Evolutionary conservation across 1,284 basidiomycete species (phyloP).

Genomic region (Rhizopogon hawkerae): DNA sequence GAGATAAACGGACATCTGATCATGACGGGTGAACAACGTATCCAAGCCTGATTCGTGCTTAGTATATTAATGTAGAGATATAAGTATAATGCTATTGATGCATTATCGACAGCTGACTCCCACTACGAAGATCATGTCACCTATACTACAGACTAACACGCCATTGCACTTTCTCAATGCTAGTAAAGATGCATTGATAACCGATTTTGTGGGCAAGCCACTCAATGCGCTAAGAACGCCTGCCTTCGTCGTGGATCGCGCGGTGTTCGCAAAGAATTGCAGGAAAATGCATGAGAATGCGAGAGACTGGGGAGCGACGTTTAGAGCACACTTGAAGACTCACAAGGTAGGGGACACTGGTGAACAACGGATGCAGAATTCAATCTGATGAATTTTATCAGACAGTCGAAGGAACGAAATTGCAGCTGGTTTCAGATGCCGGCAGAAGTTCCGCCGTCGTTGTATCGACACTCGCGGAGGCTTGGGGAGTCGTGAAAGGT

Average conservation of each 20-base stretch:
- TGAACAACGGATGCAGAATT: neutral
- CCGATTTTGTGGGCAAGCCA: constrained; percentile 53
- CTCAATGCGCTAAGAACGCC: constrained; percentile 65
- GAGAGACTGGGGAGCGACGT: constrained; percentile 55
- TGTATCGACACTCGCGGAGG: constrained; percentile 76
- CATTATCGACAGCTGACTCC: neutral
- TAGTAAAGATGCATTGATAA: constrained; percentile 46
- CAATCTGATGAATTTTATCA: constrained; percentile 24
- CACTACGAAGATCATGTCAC: constrained; percentile 14
- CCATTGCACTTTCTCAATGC: constrained; percentile 38
- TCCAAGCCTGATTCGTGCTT: neutral
- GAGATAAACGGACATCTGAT: neutral
- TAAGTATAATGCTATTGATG: neutral
- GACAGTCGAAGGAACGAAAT: constrained; percentile 64
- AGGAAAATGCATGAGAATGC: constrained; percentile 61
- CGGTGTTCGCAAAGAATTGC: constrained; percentile 65
- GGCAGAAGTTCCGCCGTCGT: constrained; percentile 54
- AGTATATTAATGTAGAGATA: neutral
- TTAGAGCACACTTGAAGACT: constrained; percentile 80
- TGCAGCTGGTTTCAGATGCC: constrained; percentile 55
- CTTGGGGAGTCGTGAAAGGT: constrained; percentile 62
- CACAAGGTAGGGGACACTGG: constrained; percentile 47
- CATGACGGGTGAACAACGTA: neutral
- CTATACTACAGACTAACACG: constrained; percentile 40
- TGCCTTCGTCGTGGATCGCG: constrained; percentile 68